Base-by-base conservation (phyloP, 768 basidiomycete species). In the Kondoa subrosea region DNA sequence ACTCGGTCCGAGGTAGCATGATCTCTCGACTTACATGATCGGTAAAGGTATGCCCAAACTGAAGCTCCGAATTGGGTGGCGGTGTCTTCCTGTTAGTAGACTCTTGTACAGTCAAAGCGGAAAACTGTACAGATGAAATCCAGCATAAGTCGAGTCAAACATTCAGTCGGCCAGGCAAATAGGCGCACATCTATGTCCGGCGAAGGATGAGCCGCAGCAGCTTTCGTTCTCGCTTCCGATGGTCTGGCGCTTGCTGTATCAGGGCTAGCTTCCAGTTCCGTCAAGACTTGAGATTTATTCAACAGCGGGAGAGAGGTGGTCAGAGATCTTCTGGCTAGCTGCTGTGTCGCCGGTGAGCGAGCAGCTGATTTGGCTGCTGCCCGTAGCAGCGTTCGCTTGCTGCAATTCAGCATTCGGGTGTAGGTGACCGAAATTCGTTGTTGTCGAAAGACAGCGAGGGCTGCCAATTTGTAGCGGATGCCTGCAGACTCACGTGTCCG, bases 11-110 rank as follows among this genome's bases (percentile, higher is more conserved):
- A n/a, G n/a, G n/a, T n/a, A n/a, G n/a, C n/a, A n/a, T n/a, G n/a
- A n/a, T n/a, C n/a, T n/a, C n/a, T n/a, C n/a, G n/a, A n/a, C n/a
- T n/a, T n/a, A n/a, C n/a, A 68, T 75, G 74, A 67, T 75, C 74
- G 33, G 73, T 73, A 68, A 93, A 92, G 27, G 85, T 87, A 74
- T 84, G 85, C 0, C 92, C 92, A 74, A 93, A 97, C 4, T 86
- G 80, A 66, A 95, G 82, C 34, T 81, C 80, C 1, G 84, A 82
- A 14, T 85, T 80, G 0, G 84, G 81, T 1, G 90, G 88, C 3
- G 83, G 79, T 4, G 81, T 77, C 71, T 83, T 83, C 0, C 87
- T 88, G 30, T 79, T 81, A 31, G 62, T 31, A n/a, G 68, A 72
- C 56, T 56, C 62, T 40, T 68, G 64, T 33, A 74, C 61, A 61